Percentiles rank a stretch among this genome's conserved stretches.
phyloP scores from a whole-genome alignment of 1,284 basidiomycete species.

The Pseudozyma sp. region DNA sequence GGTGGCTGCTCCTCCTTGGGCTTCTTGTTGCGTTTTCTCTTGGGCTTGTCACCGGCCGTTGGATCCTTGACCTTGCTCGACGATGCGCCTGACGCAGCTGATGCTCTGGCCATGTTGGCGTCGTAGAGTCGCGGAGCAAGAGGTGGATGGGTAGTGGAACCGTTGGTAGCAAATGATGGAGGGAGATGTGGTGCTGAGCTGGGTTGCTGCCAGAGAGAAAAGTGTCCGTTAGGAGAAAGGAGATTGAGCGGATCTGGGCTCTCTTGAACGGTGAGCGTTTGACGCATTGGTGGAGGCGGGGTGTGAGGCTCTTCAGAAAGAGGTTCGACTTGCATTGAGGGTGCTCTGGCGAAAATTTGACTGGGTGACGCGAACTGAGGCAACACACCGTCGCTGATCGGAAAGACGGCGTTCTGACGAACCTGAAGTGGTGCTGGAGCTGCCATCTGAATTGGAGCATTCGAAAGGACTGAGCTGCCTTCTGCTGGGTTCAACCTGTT shows the following conservation, averaged over 20 bases:
- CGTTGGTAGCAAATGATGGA: slow-evolving; percentile 9
- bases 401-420: not conserved
- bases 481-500: slow-evolving; percentile 1
- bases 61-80: slow-evolving; percentile 32
- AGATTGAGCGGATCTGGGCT: slow-evolving; percentile 54
- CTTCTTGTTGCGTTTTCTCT: slow-evolving; percentile 16
- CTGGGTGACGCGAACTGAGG: slow-evolving; percentile 33
- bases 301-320: slow-evolving; percentile 32
- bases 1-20: slow-evolving; percentile 22
- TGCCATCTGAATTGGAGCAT: not conserved
- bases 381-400: slow-evolving; percentile 3
- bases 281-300: slow-evolving; percentile 14
- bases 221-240: slow-evolving; percentile 33
- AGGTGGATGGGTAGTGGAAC: slow-evolving; percentile 2
- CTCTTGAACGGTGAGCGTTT: slow-evolving; percentile 28
- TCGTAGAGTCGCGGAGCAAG: slow-evolving; percentile 3
- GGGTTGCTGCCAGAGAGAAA: slow-evolving; percentile 34
- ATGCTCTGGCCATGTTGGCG: slow-evolving; percentile 16
- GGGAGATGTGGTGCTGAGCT: slow-evolving; percentile 4
- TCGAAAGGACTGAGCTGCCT: not conserved
- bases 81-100: not conserved
- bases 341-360: slow-evolving; percentile 24
- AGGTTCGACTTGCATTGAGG: slow-evolving; percentile 7
- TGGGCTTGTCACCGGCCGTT: slow-evolving; percentile 16
- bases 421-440: not conserved